These are phyloP conservation scores for Mycena epipterygia DNA, from an alignment of 768 basidiomycete genomes.

Conservation along the genomic window DNA sequence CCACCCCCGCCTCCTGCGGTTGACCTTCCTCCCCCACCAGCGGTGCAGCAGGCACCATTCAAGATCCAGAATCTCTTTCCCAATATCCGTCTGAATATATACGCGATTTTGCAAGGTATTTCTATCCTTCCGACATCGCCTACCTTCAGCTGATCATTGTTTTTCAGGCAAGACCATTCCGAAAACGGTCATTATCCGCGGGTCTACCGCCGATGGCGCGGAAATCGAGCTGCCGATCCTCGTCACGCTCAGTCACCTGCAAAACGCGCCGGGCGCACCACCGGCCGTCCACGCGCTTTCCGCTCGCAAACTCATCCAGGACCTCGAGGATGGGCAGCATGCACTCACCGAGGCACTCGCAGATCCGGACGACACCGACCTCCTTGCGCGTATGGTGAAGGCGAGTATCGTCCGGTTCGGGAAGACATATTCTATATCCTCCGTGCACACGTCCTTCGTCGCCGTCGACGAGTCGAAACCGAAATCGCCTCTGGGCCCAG, in stretches of 20 bases:
- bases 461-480: slow-evolving; percentile 26
- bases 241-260: slow-evolving; percentile 31
- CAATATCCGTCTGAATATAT: slow-evolving; percentile 22
- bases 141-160: not conserved
- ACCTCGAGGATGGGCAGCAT: slow-evolving; percentile 35
- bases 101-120: slow-evolving; percentile 29
- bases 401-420: slow-evolving; percentile 32
- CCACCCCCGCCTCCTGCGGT: slow-evolving; percentile 22
- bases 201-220: slow-evolving; percentile 27
- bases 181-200: slow-evolving; percentile 26
- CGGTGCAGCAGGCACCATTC: slow-evolving; percentile 31
- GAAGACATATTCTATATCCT: slow-evolving; percentile 31
- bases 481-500: not conserved
- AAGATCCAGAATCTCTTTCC: slow-evolving; percentile 29
- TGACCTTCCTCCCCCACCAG: slow-evolving; percentile 11
- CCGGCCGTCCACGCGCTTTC: slow-evolving; percentile 31
- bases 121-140: not conserved
- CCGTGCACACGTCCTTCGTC: slow-evolving; percentile 31
- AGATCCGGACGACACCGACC: slow-evolving; percentile 18
- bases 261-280: slow-evolving; percentile 17
- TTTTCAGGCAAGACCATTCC: slow-evolving; percentile 29
- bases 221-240: slow-evolving; percentile 33
- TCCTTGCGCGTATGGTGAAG: slow-evolving; percentile 19
- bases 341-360: not conserved
- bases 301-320: slow-evolving; percentile 33